Percentiles rank a stretch among this genome's conserved stretches.
Conservation (phyloP, 192 early-diverging fungal genomes). For the Podila minutissima region DNA sequence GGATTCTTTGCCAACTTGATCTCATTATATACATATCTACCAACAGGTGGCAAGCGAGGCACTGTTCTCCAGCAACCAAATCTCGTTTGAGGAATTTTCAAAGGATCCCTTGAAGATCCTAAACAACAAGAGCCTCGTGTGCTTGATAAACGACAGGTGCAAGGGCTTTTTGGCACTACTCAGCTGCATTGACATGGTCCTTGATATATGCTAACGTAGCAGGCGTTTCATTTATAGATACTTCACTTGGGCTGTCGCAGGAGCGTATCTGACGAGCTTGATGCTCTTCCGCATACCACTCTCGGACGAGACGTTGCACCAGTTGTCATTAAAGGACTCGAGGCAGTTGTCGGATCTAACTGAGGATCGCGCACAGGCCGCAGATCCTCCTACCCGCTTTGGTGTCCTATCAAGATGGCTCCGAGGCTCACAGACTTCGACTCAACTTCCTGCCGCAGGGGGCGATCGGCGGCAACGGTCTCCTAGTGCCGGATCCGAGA, state of each 20-base stretch:
- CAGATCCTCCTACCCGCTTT: slow-evolving; percentile 21
- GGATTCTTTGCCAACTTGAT: background rate
- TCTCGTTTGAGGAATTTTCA: slow-evolving; percentile 39
- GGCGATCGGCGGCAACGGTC: slow-evolving; percentile 3
- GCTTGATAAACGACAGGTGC: slow-evolving; percentile 37
- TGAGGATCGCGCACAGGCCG: slow-evolving; percentile 25
- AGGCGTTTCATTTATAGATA: slow-evolving; percentile 52
- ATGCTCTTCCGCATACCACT: slow-evolving; percentile 68
- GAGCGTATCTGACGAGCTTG: slow-evolving; percentile 66
- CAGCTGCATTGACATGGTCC: no score
- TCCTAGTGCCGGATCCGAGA: slow-evolving; percentile 10
- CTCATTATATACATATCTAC: no score
- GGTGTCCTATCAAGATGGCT: slow-evolving; percentile 46
- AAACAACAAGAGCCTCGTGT: slow-evolving; percentile 43
- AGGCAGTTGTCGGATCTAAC: slow-evolving; percentile 4
- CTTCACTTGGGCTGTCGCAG: slow-evolving; percentile 62
- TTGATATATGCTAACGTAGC: no score
- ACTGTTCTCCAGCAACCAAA: slow-evolving; percentile 19
- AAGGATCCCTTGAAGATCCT: slow-evolving; percentile 36
- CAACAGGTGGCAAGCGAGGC: slow-evolving; percentile 27
- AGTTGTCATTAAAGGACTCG: slow-evolving; percentile 21
- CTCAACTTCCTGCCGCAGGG: slow-evolving; percentile 4
- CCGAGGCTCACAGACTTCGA: slow-evolving; percentile 6
- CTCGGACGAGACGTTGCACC: slow-evolving; percentile 30
- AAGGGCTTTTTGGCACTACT: no score